Percentiles rank a stretch among this genome's conserved stretches.
Evolutionary conservation across 2,329 filamentous ascomycete genomes (phyloP).

Genomic region (Botrytis galanthina): DNA sequence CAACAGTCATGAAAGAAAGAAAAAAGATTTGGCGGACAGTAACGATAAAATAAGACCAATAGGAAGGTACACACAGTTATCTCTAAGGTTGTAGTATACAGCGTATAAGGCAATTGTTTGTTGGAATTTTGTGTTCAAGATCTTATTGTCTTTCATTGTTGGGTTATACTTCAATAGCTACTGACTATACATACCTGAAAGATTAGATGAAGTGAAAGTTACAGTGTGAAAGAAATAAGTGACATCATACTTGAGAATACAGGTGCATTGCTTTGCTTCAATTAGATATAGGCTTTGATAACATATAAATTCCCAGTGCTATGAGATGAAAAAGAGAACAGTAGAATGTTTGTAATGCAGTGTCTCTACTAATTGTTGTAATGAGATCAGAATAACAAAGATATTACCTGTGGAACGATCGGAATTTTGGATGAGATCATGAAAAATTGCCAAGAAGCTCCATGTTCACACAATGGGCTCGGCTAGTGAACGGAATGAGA

Average conservation of each 20-base stretch:
- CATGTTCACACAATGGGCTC: neutral
- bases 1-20: neutral
- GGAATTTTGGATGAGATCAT: no score
- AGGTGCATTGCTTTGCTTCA: neutral
- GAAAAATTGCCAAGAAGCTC: neutral
- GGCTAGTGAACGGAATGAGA: neutral
- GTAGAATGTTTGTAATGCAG: neutral
- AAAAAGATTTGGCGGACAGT: neutral
- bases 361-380: neutral
- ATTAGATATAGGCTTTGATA: neutral
- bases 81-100: neutral
- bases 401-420: neutral
- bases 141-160: neutral
- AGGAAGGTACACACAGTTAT: neutral
- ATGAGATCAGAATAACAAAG: neutral
- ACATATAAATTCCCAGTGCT: neutral
- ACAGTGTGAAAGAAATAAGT: neutral
- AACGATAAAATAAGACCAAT: neutral
- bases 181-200: neutral
- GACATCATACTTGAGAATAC: neutral
- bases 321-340: neutral
- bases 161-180: neutral
- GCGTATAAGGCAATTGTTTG: neutral
- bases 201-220: neutral
- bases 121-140: neutral